Evolutionary conservation across 2,329 filamentous ascomycete species (phyloP).

Genomic region (Cryphonectria carpinicola): DNA sequence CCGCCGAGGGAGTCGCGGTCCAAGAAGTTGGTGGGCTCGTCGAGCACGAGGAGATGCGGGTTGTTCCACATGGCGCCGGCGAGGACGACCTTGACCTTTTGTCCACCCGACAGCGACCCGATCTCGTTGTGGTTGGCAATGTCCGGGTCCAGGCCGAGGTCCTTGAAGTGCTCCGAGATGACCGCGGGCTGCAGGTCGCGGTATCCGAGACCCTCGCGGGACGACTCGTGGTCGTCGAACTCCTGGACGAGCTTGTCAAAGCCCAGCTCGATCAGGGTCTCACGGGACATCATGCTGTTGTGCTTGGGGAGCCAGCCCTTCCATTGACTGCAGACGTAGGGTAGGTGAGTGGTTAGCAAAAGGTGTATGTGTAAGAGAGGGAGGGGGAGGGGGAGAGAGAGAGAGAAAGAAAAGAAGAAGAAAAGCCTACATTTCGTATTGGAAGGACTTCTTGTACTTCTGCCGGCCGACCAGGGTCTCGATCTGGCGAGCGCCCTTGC

Average conservation of each 20-base stretch:
- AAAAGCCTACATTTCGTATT: slow-evolving; percentile 82
- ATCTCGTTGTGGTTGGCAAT: slow-evolving; percentile 99
- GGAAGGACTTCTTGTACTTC: slow-evolving; percentile 99
- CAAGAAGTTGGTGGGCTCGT: slow-evolving; percentile 99
- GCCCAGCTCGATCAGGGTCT: slow-evolving; percentile 83
- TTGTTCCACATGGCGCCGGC: slow-evolving; percentile 99
- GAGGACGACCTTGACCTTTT: slow-evolving; percentile 99
- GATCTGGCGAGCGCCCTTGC: slow-evolving; percentile 75
- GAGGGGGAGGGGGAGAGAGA: not conserved
- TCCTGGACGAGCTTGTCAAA: slow-evolving; percentile 96
- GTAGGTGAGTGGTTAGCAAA: slow-evolving; percentile 30
- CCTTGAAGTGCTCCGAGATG: slow-evolving; percentile 98
- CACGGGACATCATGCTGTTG: slow-evolving; percentile 91
- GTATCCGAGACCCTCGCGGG: slow-evolving; percentile 97
- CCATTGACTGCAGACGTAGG: slow-evolving; percentile 73
- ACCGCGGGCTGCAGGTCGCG: slow-evolving; percentile 89
- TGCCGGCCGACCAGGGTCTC: slow-evolving; percentile 93
- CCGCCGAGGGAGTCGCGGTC: slow-evolving; percentile 97
- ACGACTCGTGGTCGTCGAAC: slow-evolving; percentile 98
- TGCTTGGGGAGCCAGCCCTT: slow-evolving; percentile 82
- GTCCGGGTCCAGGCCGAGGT: slow-evolving; percentile 92
- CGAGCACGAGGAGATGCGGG: slow-evolving; percentile 93
- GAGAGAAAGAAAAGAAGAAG: not conserved
- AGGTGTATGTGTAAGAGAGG: not conserved
- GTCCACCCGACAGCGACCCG: slow-evolving; percentile 90